phyloP scores from a whole-genome alignment of 2,329 filamentous ascomycete genomes.

The Chaetomium sp. region DNA sequence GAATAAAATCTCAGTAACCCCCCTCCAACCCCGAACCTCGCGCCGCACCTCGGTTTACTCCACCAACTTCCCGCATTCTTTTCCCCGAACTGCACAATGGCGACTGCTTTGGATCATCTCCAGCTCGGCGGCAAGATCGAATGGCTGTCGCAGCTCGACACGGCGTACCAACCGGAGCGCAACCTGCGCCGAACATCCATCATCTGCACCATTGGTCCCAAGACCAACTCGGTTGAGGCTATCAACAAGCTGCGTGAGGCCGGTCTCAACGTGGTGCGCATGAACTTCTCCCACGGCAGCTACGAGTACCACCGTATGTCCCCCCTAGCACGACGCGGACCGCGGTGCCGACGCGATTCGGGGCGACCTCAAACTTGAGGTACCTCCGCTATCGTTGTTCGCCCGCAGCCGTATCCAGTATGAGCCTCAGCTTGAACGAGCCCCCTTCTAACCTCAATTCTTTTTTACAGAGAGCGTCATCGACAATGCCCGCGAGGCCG shows the following conservation, averaged over 20 bases:
- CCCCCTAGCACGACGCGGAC: background rate
- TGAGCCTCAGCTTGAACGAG: too few species aligned
- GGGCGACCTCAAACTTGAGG: too few species aligned
- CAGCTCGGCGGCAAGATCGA: slow-evolving; percentile 64
- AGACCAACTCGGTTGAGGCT: slow-evolving; percentile 96
- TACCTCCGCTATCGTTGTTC: too few species aligned
- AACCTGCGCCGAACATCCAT: slow-evolving; percentile 96
- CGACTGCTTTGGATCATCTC: slow-evolving; percentile 79
- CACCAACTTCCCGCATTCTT: background rate
- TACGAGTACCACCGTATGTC: slow-evolving; percentile 59
- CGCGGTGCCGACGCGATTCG: background rate
- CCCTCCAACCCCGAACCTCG: background rate
- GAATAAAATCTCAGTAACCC: slow-evolving; percentile 1
- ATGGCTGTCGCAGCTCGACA: slow-evolving; percentile 70
- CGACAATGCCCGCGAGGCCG: slow-evolving; percentile 85
- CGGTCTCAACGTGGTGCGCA: slow-evolving; percentile 96
- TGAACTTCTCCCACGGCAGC: slow-evolving; percentile 97
- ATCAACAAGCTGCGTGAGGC: slow-evolving; percentile 88
- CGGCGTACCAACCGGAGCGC: slow-evolving; percentile 75
- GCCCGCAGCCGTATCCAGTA: too few species aligned
- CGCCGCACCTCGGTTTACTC: slow-evolving; percentile 3
- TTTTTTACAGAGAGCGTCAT: slow-evolving; percentile 73
- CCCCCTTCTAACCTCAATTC: slow-evolving; percentile 3
- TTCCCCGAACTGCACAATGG: slow-evolving; percentile 36
- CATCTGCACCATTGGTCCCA: slow-evolving; percentile 98